Evolutionary conservation across 2,329 filamentous ascomycete genomes (phyloP).

Genomic region (Ophiognomonia clavigignenti-juglandacearum): DNA sequence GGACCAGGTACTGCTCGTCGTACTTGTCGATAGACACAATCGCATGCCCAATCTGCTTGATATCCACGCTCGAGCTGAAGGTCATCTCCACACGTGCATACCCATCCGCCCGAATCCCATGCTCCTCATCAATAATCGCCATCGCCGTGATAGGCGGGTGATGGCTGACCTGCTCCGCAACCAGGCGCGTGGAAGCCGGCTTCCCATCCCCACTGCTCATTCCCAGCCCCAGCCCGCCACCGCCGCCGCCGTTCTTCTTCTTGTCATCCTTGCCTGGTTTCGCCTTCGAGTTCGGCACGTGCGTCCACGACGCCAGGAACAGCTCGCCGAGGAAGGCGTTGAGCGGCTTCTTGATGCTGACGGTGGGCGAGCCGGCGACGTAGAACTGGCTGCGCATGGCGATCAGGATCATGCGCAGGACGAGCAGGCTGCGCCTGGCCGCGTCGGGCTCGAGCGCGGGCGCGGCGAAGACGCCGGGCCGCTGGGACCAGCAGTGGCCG

Average conservation of each 20-base stretch:
- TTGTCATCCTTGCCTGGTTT: background rate
- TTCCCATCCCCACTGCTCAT: conserved; percentile 26
- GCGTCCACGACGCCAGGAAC: conserved; percentile 38
- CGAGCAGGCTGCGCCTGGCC: conserved; percentile 38
- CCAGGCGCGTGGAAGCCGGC: conserved; percentile 25
- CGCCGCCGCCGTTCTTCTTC: too few species aligned
- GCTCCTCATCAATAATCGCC: conserved; percentile 37
- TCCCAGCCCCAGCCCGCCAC: conserved; percentile 1
- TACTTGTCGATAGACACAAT: conserved; percentile 43
- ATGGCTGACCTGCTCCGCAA: conserved; percentile 48
- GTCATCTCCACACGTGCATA: conserved; percentile 49
- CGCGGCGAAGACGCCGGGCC: conserved; percentile 41
- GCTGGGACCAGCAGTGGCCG: conserved; percentile 45
- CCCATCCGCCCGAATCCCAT: conserved; percentile 42
- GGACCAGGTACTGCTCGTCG: conserved; percentile 44
- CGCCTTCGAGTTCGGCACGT: conserved; percentile 19
- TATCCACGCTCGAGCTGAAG: conserved; percentile 43
- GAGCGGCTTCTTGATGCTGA: conserved; percentile 48
- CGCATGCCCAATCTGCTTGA: conserved; percentile 46
- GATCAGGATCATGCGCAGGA: conserved; percentile 42
- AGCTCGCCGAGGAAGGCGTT: conserved; percentile 50
- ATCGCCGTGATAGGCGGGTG: conserved; percentile 51
- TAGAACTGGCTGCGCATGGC: conserved; percentile 44
- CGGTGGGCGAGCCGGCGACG: conserved; percentile 37
- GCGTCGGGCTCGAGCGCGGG: conserved; percentile 39